A percentile compares a stretch with the other conserved stretches of the same genome.
These are phyloP conservation scores for Coemansia sp. DNA, from an alignment of 192 early-diverging fungal genomes.

Conservation along the genomic window DNA sequence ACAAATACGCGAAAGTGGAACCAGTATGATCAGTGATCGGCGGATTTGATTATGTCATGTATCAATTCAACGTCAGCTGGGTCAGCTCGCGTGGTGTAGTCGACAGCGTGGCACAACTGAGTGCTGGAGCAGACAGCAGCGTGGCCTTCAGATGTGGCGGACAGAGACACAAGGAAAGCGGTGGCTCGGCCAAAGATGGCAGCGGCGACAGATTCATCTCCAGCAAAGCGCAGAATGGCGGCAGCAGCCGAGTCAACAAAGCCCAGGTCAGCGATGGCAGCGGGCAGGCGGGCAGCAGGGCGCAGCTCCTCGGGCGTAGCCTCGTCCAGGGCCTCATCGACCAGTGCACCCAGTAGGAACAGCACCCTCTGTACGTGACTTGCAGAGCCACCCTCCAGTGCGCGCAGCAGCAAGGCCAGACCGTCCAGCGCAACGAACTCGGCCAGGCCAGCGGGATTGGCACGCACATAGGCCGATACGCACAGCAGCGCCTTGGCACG, in stretches of 20 bases:
- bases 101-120: constrained; percentile 1
- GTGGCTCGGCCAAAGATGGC: constrained; percentile 31
- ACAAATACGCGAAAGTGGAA: not conserved
- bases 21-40: no score
- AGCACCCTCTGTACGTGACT: constrained; percentile 48
- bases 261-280: constrained; percentile 48
- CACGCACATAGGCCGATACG: constrained; percentile 64
- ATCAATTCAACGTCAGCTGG: constrained; percentile 7
- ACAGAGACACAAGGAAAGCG: constrained; percentile 21
- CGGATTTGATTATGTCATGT: not conserved
- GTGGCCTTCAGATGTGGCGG: constrained; percentile 17
- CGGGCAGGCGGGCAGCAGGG: constrained; percentile 33
- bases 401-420: constrained; percentile 51
- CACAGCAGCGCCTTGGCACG: constrained; percentile 71
- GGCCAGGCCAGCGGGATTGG: constrained; percentile 54
- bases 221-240: constrained; percentile 48
- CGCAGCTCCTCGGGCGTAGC: constrained; percentile 32
- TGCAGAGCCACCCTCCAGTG: constrained; percentile 13
- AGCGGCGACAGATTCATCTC: constrained; percentile 31
- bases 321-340: constrained; percentile 56
- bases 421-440: constrained; percentile 55
- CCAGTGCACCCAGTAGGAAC: constrained; percentile 62
- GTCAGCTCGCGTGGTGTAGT: constrained; percentile 4
- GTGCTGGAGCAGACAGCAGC: constrained; percentile 9
- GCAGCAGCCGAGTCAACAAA: constrained; percentile 47